Conservation (phyloP, 768 basidiomycete species). For the Mycena indigotica region DNA sequence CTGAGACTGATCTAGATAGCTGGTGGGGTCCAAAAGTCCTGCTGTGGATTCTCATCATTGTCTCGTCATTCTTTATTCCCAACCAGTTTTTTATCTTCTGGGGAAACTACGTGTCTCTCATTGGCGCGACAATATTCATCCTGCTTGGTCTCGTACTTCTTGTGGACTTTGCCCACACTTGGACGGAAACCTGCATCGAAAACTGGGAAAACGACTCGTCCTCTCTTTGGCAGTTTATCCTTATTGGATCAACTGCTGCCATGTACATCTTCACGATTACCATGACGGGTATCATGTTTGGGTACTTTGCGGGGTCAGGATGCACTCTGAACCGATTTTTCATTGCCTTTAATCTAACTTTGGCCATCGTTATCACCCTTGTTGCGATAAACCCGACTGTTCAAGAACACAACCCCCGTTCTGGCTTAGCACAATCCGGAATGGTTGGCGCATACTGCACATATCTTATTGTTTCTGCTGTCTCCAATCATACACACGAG, state of each 20-base stretch:
- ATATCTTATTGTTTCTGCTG: slow-evolving; percentile 91
- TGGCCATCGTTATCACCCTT: slow-evolving; percentile 78
- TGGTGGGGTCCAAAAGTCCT: slow-evolving; percentile 99
- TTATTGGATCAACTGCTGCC: slow-evolving; percentile 87
- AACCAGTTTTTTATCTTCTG: slow-evolving; percentile 98
- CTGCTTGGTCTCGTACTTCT: slow-evolving; percentile 95
- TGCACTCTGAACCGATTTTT: slow-evolving; percentile 96
- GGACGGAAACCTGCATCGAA: slow-evolving; percentile 95
- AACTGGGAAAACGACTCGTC: slow-evolving; percentile 88
- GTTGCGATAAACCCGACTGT: slow-evolving; percentile 82
- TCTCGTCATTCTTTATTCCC: slow-evolving; percentile 90
- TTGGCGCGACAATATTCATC: slow-evolving; percentile 94
- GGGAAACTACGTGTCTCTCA: slow-evolving; percentile 89
- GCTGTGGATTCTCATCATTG: slow-evolving; percentile 81
- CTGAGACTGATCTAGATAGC: slow-evolving; percentile 40
- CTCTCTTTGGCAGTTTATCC: slow-evolving; percentile 93
- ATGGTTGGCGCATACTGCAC: slow-evolving; percentile 99
- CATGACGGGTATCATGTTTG: slow-evolving; percentile 86
- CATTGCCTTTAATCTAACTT: slow-evolving; percentile 89
- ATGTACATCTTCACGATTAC: slow-evolving; percentile 86
- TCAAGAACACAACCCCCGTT: slow-evolving; percentile 91
- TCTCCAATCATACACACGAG: slow-evolving; percentile 87
- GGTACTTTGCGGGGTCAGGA: slow-evolving; percentile 84
- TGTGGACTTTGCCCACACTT: slow-evolving; percentile 97
- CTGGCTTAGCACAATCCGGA: slow-evolving; percentile 90